Percentiles rank a stretch among this genome's conserved stretches.
Conservation (phyloP, 2,329 filamentous ascomycete genomes). For the Clonostachys rhizophaga region DNA sequence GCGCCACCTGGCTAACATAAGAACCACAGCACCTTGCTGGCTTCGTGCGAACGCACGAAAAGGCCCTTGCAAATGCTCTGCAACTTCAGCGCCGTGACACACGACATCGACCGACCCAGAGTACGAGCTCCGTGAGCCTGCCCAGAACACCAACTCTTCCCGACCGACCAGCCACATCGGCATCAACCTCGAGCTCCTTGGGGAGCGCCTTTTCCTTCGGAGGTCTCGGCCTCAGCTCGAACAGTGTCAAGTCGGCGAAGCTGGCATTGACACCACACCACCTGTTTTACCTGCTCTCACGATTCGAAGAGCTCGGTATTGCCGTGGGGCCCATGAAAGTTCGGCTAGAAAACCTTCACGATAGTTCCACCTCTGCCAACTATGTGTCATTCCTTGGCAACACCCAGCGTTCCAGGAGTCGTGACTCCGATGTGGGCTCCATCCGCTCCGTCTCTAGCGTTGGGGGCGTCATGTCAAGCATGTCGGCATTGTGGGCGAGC, state of each 20-base stretch:
- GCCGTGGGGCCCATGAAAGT: constrained; percentile 95
- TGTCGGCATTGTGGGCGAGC: constrained; percentile 89
- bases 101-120: constrained; percentile 66
- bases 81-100: constrained; percentile 72
- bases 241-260: constrained; percentile 83
- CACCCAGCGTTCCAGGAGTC: constrained; percentile 69
- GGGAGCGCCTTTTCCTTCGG: constrained; percentile 85
- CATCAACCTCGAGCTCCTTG: constrained; percentile 69
- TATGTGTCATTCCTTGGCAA: constrained; percentile 94
- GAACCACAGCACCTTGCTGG: constrained; percentile 76
- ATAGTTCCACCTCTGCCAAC: constrained; percentile 78
- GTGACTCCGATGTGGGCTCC: constrained; percentile 79
- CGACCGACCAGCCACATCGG: constrained; percentile 59
- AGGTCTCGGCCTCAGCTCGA: constrained; percentile 77
- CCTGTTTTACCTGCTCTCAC: constrained; percentile 91
- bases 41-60: constrained; percentile 96
- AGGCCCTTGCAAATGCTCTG: constrained; percentile 91
- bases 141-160: constrained; percentile 53
- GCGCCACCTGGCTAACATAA: neutral
- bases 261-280: constrained; percentile 92
- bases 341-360: constrained; percentile 88
- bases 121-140: constrained; percentile 52
- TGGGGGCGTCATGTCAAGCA: constrained; percentile 93
- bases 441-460: constrained; percentile 96
- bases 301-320: constrained; percentile 89